Evolutionary conservation across 768 basidiomycete genomes (phyloP).

Genomic region (Boletellus ananas): DNA sequence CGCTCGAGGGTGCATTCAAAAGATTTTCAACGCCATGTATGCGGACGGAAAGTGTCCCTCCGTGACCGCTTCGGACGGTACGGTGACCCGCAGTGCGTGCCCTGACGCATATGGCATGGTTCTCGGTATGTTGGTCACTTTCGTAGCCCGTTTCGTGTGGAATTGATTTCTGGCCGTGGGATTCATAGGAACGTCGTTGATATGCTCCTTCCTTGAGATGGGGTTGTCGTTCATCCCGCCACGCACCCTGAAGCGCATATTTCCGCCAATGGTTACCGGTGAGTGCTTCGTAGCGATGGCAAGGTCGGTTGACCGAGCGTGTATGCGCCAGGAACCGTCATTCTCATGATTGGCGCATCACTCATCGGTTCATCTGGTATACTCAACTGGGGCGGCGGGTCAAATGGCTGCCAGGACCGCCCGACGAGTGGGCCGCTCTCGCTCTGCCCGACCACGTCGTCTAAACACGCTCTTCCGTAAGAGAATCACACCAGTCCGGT

Average conservation of each 20-base stretch:
- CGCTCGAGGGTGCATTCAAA: background rate
- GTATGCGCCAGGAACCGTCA: constrained; percentile 55
- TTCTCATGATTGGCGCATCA: constrained; percentile 76
- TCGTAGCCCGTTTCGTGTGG: background rate
- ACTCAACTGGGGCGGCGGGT: constrained; percentile 81
- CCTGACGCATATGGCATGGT: constrained; percentile 80
- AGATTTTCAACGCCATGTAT: constrained; percentile 80
- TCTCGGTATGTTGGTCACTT: constrained; percentile 43
- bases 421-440: constrained; percentile 63
- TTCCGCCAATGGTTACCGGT: constrained; percentile 81
- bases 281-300: background rate
- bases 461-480: constrained; percentile 64
- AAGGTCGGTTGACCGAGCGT: background rate
- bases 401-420: constrained; percentile 61
- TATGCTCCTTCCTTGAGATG: constrained; percentile 82
- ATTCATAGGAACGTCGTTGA: constrained; percentile 60
- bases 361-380: constrained; percentile 73
- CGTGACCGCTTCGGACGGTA: constrained; percentile 53
- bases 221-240: constrained; percentile 71
- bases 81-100: constrained; percentile 54
- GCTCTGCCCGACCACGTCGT: constrained; percentile 67
- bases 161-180: background rate
- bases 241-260: constrained; percentile 57
- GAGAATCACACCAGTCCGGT: constrained; percentile 12
- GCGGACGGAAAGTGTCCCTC: constrained; percentile 72